Base-by-base conservation (phyloP, 164 flowering plant species). In the Umbilicus rupestris region DNA sequence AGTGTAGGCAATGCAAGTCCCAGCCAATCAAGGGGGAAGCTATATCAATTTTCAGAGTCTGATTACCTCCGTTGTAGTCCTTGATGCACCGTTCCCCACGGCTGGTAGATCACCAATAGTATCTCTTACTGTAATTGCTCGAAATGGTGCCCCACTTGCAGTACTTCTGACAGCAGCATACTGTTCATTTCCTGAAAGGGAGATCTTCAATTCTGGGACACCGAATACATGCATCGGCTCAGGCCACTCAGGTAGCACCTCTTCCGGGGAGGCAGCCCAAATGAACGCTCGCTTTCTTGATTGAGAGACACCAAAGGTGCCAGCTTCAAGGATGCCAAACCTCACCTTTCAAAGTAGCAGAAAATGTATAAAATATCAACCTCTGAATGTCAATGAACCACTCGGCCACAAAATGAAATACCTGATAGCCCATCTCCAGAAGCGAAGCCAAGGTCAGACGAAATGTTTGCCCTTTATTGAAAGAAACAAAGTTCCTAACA, bases 351-450 rank as follows among this genome's bases (percentile, higher is more conserved):
- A 93, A 93, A 64, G 59, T 28, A 41, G n/a, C 15, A 37, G 9
- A 6, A 33, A 20, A 20, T 33, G 6, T 29, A 63, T 20, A 19
- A 63, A n/a, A 63, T 39, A 35, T 29, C 7, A 14, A 39, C 42
- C 15, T 3, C 7, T 10, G 30, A 64, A 45, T 9, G 35, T 63
- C 20, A 37, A 1, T 20, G 29, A 26, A 55, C 12, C 19, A 28
- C 7, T 28, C 3, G 12, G 33, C 28, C 17, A n/a, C 26, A 63
- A 19, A 37, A 29, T 62, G 1, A 10, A 62, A 10, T 77, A 91
- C 99, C 99, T 94, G 99, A 74, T 91, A 94, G 14, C 99, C 99
- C 96, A 94, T 94, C 76, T 94, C 91, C 69, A 91, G 93, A 46
- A 94, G 93, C 16, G 99, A 94, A 60, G 99, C 92, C 31, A 94